These are phyloP conservation scores for Candida endomychidarum DNA, from an alignment of 805 yeast species.

Conservation along the genomic window DNA sequence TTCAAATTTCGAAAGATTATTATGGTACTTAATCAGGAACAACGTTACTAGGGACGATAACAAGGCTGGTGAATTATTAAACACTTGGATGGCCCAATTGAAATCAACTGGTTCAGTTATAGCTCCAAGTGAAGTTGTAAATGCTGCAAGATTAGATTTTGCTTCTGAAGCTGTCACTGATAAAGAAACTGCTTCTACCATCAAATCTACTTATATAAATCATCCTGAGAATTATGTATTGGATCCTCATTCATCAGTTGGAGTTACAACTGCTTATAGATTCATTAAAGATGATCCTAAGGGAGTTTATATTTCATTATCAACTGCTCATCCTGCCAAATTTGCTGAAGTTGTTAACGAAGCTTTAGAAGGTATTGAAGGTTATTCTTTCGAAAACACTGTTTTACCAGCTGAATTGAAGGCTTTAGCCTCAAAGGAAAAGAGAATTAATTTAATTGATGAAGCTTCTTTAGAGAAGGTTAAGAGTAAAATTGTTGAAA, in stretches of 20 bases:
- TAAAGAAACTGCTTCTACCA: slow-evolving; percentile 75
- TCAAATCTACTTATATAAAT: slow-evolving; percentile 64
- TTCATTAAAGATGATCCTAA: slow-evolving; percentile 44
- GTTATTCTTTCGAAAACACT: slow-evolving; percentile 81
- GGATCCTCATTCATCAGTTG: slow-evolving; percentile 97
- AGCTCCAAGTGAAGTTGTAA: slow-evolving; percentile 64
- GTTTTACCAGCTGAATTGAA: slow-evolving; percentile 89
- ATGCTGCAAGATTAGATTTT: slow-evolving; percentile 67
- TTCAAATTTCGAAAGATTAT: slow-evolving; percentile 91
- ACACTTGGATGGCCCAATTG: slow-evolving; percentile 75
- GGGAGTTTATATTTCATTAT: slow-evolving; percentile 66
- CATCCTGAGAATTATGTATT: slow-evolving; percentile 69
- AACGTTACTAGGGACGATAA: slow-evolving; percentile 53
- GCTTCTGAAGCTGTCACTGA: slow-evolving; percentile 80
- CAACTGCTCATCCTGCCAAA: slow-evolving; percentile 99
- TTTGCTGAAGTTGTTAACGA: slow-evolving; percentile 93
- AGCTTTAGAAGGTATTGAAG: slow-evolving; percentile 64
- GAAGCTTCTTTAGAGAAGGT: slow-evolving; percentile 72
- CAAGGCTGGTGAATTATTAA: slow-evolving; percentile 73
- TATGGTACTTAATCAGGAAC: slow-evolving; percentile 90
- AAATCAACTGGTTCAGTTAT: slow-evolving; percentile 73
- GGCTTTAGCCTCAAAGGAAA: slow-evolving; percentile 65
- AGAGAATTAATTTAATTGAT: slow-evolving; percentile 71
- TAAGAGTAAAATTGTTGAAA: slow-evolving; percentile 73
- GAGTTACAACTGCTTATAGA: slow-evolving; percentile 75